Percentiles rank a stretch among this genome's conserved stretches.
These are phyloP conservation scores for Leucocoprinus birnbaumii DNA, from an alignment of 768 basidiomycete genomes.

Conservation along the genomic window DNA sequence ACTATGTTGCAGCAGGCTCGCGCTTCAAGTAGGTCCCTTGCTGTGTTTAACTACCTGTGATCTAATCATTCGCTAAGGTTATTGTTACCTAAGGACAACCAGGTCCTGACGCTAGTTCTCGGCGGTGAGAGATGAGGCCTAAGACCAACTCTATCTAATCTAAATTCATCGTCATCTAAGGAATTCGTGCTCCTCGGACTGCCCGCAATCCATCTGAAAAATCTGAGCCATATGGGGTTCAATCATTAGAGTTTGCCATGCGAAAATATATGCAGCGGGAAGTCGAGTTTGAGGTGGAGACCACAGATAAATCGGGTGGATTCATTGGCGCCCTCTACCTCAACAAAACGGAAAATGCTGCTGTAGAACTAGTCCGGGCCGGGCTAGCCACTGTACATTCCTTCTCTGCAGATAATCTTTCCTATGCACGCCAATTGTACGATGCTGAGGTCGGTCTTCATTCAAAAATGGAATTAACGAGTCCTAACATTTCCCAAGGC, in stretches of 20 bases:
- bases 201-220: slow-evolving; percentile 81
- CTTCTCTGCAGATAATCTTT: slow-evolving; percentile 80
- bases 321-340: slow-evolving; percentile 88
- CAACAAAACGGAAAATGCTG: slow-evolving; percentile 86
- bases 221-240: slow-evolving; percentile 83
- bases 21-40: slow-evolving; percentile 76
- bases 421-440: slow-evolving; percentile 77
- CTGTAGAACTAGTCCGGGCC: slow-evolving; percentile 78
- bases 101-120: slow-evolving; percentile 89
- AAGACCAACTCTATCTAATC: background rate
- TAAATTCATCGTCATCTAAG: slow-evolving; percentile 32
- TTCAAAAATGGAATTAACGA: background rate
- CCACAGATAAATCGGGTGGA: slow-evolving; percentile 91
- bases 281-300: slow-evolving; percentile 89
- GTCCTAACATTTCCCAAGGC: slow-evolving; percentile 34
- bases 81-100: slow-evolving; percentile 86
- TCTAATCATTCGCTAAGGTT: slow-evolving; percentile 43
- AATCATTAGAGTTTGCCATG: slow-evolving; percentile 77
- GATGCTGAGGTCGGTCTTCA: slow-evolving; percentile 68
- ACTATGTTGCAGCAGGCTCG: slow-evolving; percentile 92
- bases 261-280: slow-evolving; percentile 91
- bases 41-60: background rate
- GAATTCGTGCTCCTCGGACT: slow-evolving; percentile 88
- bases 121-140: slow-evolving; percentile 47
- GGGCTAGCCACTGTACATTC: slow-evolving; percentile 87